Percentiles rank a stretch among this genome's conserved stretches.
Conservation (phyloP, 164 flowering plant genomes). For the Vitis riparia region DNA sequence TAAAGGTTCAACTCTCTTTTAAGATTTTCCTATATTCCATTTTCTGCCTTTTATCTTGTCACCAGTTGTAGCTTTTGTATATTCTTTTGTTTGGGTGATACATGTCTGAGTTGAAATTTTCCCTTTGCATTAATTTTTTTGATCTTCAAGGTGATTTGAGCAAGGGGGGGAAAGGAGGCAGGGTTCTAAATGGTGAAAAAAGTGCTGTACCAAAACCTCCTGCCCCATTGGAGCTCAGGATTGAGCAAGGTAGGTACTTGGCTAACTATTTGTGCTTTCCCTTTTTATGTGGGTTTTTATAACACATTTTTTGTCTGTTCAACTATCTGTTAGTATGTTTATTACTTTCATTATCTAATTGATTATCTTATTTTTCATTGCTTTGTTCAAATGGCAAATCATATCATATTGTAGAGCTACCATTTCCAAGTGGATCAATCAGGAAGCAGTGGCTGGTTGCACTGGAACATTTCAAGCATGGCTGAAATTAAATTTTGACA, state of each 20-base stretch:
- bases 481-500: too few species aligned
- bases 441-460: background rate
- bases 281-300: background rate
- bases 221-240: slow-evolving; percentile 34
- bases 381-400: background rate
- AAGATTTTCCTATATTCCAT: background rate
- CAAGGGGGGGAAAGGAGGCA: slow-evolving; percentile 57
- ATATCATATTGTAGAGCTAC: background rate
- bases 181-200: slow-evolving; percentile 37
- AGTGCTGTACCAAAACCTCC: slow-evolving; percentile 32
- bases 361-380: background rate
- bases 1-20: slow-evolving; percentile 33
- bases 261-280: background rate
- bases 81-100: background rate
- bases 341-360: background rate
- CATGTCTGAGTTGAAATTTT: background rate
- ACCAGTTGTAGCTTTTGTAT: background rate
- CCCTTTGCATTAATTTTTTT: slow-evolving; percentile 8
- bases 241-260: slow-evolving; percentile 50
- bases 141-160: slow-evolving; percentile 26
- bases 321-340: background rate
- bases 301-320: background rate
- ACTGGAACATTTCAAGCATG: background rate
- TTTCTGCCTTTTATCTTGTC: background rate
- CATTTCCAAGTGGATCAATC: background rate